Evolutionary conservation across 306 rosid genomes (phyloP).

Genomic region (Cucurbita pepo): DNA sequence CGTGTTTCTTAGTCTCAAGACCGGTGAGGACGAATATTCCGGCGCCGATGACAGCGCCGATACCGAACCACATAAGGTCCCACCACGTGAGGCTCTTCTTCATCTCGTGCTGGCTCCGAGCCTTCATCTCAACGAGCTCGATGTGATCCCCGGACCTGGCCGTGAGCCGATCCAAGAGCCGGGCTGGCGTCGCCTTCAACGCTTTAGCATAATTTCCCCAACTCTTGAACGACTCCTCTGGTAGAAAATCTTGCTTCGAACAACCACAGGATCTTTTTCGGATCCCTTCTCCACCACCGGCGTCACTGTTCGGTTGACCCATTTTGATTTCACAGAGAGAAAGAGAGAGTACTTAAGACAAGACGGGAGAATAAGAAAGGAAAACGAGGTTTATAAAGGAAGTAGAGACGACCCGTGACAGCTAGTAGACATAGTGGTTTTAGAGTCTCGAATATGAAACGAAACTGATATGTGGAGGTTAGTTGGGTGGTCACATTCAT

Average conservation of each 20-base stretch:
- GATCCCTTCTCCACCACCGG: constrained; percentile 5
- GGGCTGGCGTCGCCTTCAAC: constrained; percentile 27
- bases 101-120: constrained; percentile 55
- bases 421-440: background rate
- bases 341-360: too few species aligned
- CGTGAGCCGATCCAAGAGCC: constrained; percentile 35
- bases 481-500: background rate
- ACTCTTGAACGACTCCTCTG: constrained; percentile 67
- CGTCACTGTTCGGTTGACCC: constrained; percentile 1
- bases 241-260: constrained; percentile 41
- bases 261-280: constrained; percentile 37
- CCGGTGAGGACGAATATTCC: constrained; percentile 84
- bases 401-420: background rate
- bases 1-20: constrained; percentile 20
- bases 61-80: constrained; percentile 83
- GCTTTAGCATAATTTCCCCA: constrained; percentile 42
- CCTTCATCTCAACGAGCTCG: constrained; percentile 57
- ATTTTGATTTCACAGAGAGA: constrained; percentile 10
- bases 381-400: background rate
- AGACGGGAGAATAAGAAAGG: background rate
- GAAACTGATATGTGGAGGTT: background rate
- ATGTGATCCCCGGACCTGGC: constrained; percentile 36
- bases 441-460: background rate
- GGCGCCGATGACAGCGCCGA: constrained; percentile 75
- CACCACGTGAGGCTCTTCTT: constrained; percentile 81